These are phyloP conservation scores for Apiospora malaysiana DNA, from an alignment of 2,329 filamentous ascomycete species.

Conservation along the genomic window DNA sequence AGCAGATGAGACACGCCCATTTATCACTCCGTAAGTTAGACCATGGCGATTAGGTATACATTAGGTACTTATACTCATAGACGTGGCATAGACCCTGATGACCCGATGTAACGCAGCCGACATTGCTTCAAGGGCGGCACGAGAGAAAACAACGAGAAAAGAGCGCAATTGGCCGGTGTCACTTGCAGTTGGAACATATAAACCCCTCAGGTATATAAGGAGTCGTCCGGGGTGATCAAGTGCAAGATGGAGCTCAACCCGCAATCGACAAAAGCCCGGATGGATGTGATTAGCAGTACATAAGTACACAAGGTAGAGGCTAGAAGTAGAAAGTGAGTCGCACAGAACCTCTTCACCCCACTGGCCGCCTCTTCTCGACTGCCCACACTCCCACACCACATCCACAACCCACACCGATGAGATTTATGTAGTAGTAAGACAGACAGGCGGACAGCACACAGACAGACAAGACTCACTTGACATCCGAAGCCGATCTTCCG, in stretches of 20 bases:
- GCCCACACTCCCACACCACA: too few species aligned
- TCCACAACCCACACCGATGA: not conserved
- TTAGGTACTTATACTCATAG: too few species aligned
- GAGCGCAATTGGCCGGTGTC: not conserved
- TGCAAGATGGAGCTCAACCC: not conserved
- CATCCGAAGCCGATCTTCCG: not conserved
- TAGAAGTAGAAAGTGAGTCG: too few species aligned
- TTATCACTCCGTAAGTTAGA: too few species aligned
- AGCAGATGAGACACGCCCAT: not conserved
- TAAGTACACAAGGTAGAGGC: too few species aligned
- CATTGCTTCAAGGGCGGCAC: not conserved
- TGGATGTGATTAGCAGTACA: not conserved
- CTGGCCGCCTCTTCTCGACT: not conserved
- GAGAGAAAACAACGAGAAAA: not conserved
- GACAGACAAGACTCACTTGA: not conserved
- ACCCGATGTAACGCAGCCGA: not conserved
- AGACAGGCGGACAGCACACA: too few species aligned
- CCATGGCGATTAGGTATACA: not conserved
- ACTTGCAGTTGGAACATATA: not conserved
- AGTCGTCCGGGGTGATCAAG: not conserved
- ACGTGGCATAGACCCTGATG: not conserved
- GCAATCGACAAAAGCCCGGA: not conserved
- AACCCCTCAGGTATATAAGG: not conserved
- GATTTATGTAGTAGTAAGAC: not conserved
- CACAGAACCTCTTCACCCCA: not conserved